A percentile compares a stretch with the other conserved stretches of the same genome.
phyloP scores from a whole-genome alignment of 192 early-diverging fungal species.

The Gonapodya prolifera region DNA sequence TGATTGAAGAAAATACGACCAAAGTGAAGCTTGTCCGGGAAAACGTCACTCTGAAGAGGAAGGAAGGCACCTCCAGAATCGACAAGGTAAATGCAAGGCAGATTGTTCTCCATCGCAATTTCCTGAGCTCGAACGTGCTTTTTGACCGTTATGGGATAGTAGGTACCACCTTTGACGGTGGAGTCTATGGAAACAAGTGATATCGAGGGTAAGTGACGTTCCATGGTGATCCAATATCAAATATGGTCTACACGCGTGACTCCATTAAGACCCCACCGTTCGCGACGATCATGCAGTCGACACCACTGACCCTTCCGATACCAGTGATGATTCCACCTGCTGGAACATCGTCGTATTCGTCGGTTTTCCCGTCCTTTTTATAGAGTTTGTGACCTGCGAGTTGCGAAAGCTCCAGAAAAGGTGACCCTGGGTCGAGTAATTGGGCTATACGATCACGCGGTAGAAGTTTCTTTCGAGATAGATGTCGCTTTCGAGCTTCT shows the following conservation, averaged over 20 bases:
- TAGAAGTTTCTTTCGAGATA: constrained; percentile 73
- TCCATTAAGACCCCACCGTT: constrained; percentile 37
- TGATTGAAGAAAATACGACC: constrained; percentile 96
- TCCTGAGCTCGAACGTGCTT: constrained; percentile 97
- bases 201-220: no score
- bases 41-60: constrained; percentile 87
- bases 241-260: no score
- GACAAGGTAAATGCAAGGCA: constrained; percentile 90
- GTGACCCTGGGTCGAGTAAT: constrained; percentile 68
- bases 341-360: no score
- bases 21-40: constrained; percentile 77
- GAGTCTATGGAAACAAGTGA: constrained; percentile 38
- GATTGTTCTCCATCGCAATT: constrained; percentile 79
- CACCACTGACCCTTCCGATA: constrained; percentile 78
- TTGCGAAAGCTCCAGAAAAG: constrained; percentile 89
- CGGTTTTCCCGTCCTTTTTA: constrained; percentile 64
- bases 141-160: constrained; percentile 88
- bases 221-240: no score
- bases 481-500: constrained; percentile 68
- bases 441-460: constrained; percentile 80
- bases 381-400: constrained; percentile 84
- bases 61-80: constrained; percentile 93
- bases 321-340: constrained; percentile 86
- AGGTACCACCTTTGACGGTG: constrained; percentile 96
- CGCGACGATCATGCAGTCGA: constrained; percentile 92